Evolutionary conservation across 768 basidiomycete species (phyloP), one percentile per base, ranked within the genome.

Genomic region (Krasilnikovozyma curviuscula): DNA sequence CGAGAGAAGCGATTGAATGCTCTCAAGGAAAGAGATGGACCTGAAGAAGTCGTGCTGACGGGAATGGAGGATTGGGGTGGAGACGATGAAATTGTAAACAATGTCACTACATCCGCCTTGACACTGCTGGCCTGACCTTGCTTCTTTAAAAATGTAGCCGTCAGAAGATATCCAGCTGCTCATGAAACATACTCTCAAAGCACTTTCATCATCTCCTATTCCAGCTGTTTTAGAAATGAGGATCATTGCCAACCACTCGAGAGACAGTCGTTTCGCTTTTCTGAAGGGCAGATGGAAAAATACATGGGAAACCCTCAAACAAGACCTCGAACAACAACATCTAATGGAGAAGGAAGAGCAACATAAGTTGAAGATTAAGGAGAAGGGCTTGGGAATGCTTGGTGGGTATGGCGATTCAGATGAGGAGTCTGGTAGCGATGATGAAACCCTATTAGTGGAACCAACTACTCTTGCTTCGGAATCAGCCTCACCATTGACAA

Each of bases 151-250:
- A 46, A 3, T 25, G 4, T 18, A 79, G 79, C 79, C 77, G 14
- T 75, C 76, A 48, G 72, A 74, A 14, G 21, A 65, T 0, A 75
- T 79, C 55, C 68, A 61, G 41, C 71, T 73, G 3, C 69, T 88
- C 10, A 86, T 93, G 76, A 64, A 67, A 10, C 73, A 78, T 44
- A 89, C 85, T 0, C 81, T 81, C 0, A 54, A 60, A 12, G 81
- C 84, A 51, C 64, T 89, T 28, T 59, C 71, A 23, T 64, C 74
- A 7, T 80, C 84, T 1, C 75, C 78, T 1, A 85, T 88, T 57
- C 73, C 82, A 14, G 74, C 77, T 0, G 77, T 85, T 54, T 70
- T 91, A 21, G 84, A 88, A 62, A 77, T 86, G 71, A 74, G 85
- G 6, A 86, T 93, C 56, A 68, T 91, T 14, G 78, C 86, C 9